Conservation (phyloP, 2,329 filamentous ascomycete species). For the Arthrobotrys conoides region DNA sequence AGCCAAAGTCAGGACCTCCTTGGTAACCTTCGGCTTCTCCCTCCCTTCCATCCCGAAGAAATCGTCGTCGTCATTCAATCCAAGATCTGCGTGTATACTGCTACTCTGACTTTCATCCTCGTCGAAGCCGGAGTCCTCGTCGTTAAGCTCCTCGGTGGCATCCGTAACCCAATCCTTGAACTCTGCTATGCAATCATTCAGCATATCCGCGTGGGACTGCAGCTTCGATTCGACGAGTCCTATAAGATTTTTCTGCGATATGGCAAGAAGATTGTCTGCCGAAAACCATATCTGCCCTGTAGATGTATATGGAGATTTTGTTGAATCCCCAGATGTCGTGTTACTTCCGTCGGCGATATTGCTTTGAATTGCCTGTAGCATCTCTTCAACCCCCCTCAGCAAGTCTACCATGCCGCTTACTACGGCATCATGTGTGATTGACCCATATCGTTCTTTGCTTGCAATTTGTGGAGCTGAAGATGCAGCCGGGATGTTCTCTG, state of each 20-base stretch:
- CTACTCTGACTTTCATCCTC: constrained; percentile 53
- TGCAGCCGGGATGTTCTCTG: constrained; percentile 44
- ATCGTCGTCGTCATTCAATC: constrained; percentile 37
- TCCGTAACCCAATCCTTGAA: constrained; percentile 58
- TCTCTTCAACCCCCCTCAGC: constrained; percentile 67
- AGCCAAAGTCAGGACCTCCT: constrained; percentile 38
- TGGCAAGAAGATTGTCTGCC: constrained; percentile 49
- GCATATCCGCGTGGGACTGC: constrained; percentile 53
- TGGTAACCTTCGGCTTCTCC: constrained; percentile 49
- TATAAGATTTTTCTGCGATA: constrained; percentile 57
- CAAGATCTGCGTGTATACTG: constrained; percentile 31
- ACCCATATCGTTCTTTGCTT: constrained; percentile 49
- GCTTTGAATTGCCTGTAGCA: constrained; percentile 63
- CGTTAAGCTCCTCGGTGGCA: constrained; percentile 45
- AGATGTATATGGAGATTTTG: constrained; percentile 56
- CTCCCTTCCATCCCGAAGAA: constrained; percentile 33
- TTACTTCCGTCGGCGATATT: constrained; percentile 20
- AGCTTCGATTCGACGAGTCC: constrained; percentile 49
- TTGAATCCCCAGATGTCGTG: not conserved
- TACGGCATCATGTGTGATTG: constrained; percentile 48
- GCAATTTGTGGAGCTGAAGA: constrained; percentile 56
- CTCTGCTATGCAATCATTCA: constrained; percentile 57
- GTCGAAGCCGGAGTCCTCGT: constrained; percentile 56
- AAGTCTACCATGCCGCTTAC: constrained; percentile 63
- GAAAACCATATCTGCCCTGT: constrained; percentile 58